These are phyloP conservation scores for Lathyrus aphaca DNA, from an alignment of 306 rosid genomes.

Conservation along the genomic window DNA sequence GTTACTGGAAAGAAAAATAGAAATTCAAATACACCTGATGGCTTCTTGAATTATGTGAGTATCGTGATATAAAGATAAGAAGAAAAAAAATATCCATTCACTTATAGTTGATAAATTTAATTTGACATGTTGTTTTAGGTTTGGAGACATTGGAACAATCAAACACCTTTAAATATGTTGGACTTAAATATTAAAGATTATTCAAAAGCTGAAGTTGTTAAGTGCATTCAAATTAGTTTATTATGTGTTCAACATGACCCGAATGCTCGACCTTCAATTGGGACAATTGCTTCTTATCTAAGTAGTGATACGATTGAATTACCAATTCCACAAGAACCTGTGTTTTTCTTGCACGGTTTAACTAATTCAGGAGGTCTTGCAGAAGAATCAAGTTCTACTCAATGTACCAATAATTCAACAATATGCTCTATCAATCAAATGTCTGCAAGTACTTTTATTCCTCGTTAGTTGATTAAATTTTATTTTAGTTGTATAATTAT, in stretches of 20 bases:
- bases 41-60: constrained; percentile 15
- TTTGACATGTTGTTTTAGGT: neutral
- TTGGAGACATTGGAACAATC: constrained; percentile 8
- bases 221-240: constrained; percentile 48
- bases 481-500: neutral
- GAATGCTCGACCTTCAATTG: constrained; percentile 48
- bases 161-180: neutral
- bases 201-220: constrained; percentile 41
- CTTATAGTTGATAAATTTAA: neutral
- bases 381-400: neutral
- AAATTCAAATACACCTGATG: neutral
- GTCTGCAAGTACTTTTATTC: constrained; percentile 25
- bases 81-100: too few species aligned
- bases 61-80: neutral
- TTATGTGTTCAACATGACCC: constrained; percentile 54
- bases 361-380: neutral
- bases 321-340: constrained; percentile 46
- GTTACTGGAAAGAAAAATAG: neutral
- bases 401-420: neutral
- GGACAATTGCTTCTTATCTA: constrained; percentile 36
- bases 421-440: neutral
- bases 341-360: neutral
- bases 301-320: constrained; percentile 33
- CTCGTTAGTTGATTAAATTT: constrained; percentile 1
- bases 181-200: constrained; percentile 25